These are phyloP conservation scores for Geosmithia morbida DNA, from an alignment of 2,329 filamentous ascomycete genomes.

Conservation along the genomic window DNA sequence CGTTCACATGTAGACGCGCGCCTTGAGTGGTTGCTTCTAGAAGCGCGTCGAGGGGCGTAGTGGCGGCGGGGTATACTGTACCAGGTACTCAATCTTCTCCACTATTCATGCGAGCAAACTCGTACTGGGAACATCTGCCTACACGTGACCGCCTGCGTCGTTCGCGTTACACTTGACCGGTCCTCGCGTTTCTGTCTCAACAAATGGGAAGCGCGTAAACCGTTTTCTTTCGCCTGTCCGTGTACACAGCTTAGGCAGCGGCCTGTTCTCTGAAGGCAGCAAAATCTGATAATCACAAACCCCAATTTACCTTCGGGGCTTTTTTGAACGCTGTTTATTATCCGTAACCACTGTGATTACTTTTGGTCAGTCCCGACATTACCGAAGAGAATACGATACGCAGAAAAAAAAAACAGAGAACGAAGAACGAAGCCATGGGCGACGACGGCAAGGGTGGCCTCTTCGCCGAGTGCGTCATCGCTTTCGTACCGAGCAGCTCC, in stretches of 20 bases:
- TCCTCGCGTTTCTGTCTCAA: slow-evolving; percentile 1
- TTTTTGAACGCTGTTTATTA: too few species aligned
- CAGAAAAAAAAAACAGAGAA: not conserved
- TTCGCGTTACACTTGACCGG: slow-evolving; percentile 17
- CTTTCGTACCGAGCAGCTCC: slow-evolving; percentile 27
- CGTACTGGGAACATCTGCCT: not conserved
- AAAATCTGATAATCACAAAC: too few species aligned
- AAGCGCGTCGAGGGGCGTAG: not conserved
- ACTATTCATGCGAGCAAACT: not conserved
- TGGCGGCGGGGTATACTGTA: not conserved
- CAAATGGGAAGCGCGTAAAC: slow-evolving; percentile 4
- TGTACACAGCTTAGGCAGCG: too few species aligned
- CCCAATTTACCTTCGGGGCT: too few species aligned
- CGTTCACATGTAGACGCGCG: not conserved
- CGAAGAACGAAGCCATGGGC: slow-evolving; percentile 10
- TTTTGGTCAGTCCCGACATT: not conserved
- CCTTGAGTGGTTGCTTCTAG: not conserved
- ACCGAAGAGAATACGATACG: not conserved
- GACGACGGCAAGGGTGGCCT: slow-evolving; percentile 13
- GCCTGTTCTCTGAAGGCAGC: too few species aligned
- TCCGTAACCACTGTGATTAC: too few species aligned
- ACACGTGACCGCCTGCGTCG: slow-evolving; percentile 19
- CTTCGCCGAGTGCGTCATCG: slow-evolving; percentile 27
- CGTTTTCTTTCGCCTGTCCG: not conserved
- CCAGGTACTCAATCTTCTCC: not conserved